A percentile compares a stretch with the other conserved stretches of the same genome.
These are phyloP conservation scores for Phenoliferia sp. DNA, from an alignment of 1,284 basidiomycete species.

Conservation along the genomic window DNA sequence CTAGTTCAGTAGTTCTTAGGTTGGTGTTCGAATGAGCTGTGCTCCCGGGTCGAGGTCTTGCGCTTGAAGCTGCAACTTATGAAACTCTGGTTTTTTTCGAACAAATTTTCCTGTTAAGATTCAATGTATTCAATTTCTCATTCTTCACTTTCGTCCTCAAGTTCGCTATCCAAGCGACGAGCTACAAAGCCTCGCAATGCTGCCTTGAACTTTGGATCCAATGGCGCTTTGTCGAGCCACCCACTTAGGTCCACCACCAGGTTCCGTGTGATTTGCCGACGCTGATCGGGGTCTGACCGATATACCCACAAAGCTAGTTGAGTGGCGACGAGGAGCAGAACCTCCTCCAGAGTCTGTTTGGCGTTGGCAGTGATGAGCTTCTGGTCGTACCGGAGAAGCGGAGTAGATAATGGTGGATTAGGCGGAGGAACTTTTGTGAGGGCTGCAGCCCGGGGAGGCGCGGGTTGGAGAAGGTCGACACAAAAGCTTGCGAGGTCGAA, in stretches of 20 bases:
- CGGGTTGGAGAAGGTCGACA: slow-evolving; percentile 56
- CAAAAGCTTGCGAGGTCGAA: slow-evolving; percentile 68
- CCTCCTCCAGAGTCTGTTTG: slow-evolving; percentile 58
- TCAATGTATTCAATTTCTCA: no score
- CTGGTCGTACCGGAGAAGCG: slow-evolving; percentile 25
- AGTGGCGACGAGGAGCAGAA: slow-evolving; percentile 67
- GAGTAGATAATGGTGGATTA: slow-evolving; percentile 40
- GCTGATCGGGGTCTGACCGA: slow-evolving; percentile 15
- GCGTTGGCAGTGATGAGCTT: slow-evolving; percentile 6
- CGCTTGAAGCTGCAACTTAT: not conserved
- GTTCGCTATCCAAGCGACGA: slow-evolving; percentile 1
- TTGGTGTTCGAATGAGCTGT: not conserved
- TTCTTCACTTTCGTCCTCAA: slow-evolving; percentile 61
- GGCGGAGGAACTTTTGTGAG: slow-evolving; percentile 47
- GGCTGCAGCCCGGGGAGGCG: slow-evolving; percentile 57
- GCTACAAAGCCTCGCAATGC: not conserved
- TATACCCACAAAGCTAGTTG: slow-evolving; percentile 64
- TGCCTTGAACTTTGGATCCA: not conserved
- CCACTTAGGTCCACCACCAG: slow-evolving; percentile 56
- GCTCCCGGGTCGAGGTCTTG: not conserved
- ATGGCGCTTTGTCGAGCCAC: not conserved
- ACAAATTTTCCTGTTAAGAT: no score
- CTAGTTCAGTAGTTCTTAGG: not conserved
- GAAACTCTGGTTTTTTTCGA: not conserved
- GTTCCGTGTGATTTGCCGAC: slow-evolving; percentile 69